Evolutionary conservation across 2,329 filamentous ascomycete genomes (phyloP).

Genomic region (Penicillium nordicum): DNA sequence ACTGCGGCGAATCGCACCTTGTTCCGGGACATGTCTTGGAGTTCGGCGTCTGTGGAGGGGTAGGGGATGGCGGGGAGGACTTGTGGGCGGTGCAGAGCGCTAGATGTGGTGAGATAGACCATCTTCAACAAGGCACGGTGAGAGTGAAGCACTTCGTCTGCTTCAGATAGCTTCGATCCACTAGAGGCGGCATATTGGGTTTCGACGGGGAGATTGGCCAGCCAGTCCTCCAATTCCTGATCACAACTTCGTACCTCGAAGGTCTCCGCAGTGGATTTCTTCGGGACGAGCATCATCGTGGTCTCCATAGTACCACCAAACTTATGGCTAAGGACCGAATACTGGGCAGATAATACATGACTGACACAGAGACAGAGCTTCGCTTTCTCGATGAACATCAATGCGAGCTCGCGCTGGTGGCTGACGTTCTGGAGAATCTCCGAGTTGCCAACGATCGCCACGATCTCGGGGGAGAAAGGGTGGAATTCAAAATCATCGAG

Average conservation of each 20-base stretch:
- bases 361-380: conserved; percentile 87
- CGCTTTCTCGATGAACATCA: conserved; percentile 88
- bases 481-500: conserved; percentile 80
- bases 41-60: conserved; percentile 57
- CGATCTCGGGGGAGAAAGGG: conserved; percentile 63
- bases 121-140: conserved; percentile 88
- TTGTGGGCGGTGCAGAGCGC: conserved; percentile 85
- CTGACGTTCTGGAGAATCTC: conserved; percentile 65
- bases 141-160: conserved; percentile 55
- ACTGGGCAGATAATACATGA: conserved; percentile 84
- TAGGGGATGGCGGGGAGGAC: conserved; percentile 72
- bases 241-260: conserved; percentile 78
- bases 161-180: conserved; percentile 50
- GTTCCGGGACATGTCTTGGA: conserved; percentile 77
- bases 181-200: conserved; percentile 69
- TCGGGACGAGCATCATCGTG: conserved; percentile 86
- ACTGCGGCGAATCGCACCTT: conserved; percentile 80
- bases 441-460: conserved; percentile 67
- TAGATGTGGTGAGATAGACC: conserved; percentile 88
- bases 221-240: conserved; percentile 73
- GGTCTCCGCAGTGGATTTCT: conserved; percentile 78
- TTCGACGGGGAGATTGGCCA: conserved; percentile 64
- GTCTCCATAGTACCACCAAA: conserved; percentile 69
- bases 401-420: conserved; percentile 74
- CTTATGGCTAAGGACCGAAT: conserved; percentile 83